Percentiles rank a stretch among this genome's conserved stretches.
Conservation (phyloP, 192 early-diverging fungal species). For the Coemansia sp. region DNA sequence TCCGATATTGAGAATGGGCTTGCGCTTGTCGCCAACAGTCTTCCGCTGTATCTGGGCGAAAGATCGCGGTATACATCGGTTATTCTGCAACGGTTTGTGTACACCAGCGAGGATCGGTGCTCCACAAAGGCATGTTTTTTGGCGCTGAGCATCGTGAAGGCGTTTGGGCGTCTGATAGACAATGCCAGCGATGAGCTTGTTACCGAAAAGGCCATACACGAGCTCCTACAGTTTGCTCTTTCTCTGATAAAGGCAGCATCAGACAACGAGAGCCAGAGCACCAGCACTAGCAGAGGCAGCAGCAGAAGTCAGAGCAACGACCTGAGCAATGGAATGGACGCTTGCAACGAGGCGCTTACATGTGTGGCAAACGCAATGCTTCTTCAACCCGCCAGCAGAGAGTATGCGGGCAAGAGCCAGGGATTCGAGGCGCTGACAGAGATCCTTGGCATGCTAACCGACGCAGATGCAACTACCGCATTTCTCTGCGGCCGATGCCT, state of each 20-base stretch:
- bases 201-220: constrained; percentile 15
- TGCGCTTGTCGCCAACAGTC: constrained; percentile 7
- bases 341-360: constrained; percentile 43
- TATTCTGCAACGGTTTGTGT: constrained; percentile 38
- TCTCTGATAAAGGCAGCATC: neutral
- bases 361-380: constrained; percentile 53
- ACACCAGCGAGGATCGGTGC: constrained; percentile 28
- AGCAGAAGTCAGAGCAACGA: neutral
- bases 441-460: constrained; percentile 1
- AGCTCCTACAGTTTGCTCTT: constrained; percentile 25
- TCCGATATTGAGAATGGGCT: constrained; percentile 30
- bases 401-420: constrained; percentile 10
- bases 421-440: constrained; percentile 9
- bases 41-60: constrained; percentile 6
- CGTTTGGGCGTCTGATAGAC: constrained; percentile 25
- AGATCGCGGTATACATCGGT: neutral
- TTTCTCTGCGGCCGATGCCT: constrained; percentile 46
- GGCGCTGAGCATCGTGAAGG: constrained; percentile 38
- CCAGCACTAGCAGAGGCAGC: neutral
- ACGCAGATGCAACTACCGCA: neutral
- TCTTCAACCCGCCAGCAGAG: constrained; percentile 21
- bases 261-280: neutral
- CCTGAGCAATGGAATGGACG: neutral
- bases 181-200: constrained; percentile 20
- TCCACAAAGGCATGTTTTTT: constrained; percentile 19